Evolutionary conservation across 768 basidiomycete species (phyloP), one percentile per base, ranked within the genome.

Genomic region (Rhizopogon rudus): DNA sequence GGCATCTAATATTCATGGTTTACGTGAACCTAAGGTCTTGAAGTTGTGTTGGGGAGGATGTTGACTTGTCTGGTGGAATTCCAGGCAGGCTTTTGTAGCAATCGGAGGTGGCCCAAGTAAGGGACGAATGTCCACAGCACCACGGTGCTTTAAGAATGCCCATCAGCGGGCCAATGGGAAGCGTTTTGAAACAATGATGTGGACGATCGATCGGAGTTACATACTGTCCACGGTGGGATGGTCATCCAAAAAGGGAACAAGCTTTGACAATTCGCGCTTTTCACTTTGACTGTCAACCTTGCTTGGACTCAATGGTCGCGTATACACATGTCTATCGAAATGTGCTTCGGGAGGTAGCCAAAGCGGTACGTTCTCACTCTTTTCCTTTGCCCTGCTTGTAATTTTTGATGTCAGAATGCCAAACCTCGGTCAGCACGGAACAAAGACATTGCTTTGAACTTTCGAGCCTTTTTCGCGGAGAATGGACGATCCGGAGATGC

Each of bases 401-500:
- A 44, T 35, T 45, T 44, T 41, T 45, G 53, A 16, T 48, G 10
- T 3, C 51, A 81, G 79, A 75, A 76, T 40, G 67, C 70, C 28
- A 59, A 60, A 44, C 67, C 74, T 3, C 68, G 70, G n/a, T 56
- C 67, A 20, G 63, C 66, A 6, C 62, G 78, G 53, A 77, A 76
- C 67, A 67, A 63, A 43, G 65, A 65, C 8, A 75, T 90, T 33
- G 65, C 76, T 1, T 64, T 74, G 35, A 78, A 75, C 61, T 76
- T 88, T 57, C 86, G 88, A 25, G 60, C 72, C 5, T 63, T 88
- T 49, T 77, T 83, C 33, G 81, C 82, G 59, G 69, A 72, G 53
- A 65, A 67, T 33, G 61, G 70, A 50, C 61, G 61, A 54, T 62
- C 68, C 8, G 35, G 35, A 33, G 57, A 61, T 43, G 40, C 40